Evolutionary conservation across 176 grass and related monocot species (phyloP), one percentile per base, ranked within the genome.

Genomic region (Paspalum vaginatum): DNA sequence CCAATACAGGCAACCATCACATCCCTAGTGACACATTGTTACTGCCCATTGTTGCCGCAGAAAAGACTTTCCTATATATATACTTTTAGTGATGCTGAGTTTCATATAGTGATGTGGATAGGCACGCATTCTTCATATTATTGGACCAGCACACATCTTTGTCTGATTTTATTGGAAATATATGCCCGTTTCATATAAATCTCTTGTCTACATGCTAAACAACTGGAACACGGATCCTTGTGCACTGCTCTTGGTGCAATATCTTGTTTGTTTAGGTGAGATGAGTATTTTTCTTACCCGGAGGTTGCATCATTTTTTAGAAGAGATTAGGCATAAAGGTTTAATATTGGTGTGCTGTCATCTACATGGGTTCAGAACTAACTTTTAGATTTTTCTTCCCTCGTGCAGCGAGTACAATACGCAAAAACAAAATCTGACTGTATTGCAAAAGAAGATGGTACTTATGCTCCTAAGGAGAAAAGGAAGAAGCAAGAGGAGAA

Each of bases 401-500:
- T 26, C 27, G 4, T 74, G 59, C 84, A 99, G 96, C 76, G 80
- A 53, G 88, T 99, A 65, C 96, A 99, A 89, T 99, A 93, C 24
- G 96, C 96, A 16, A 99, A 93, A 85, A 78, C 92, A 79, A 95
- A 86, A 76, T 99, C 96, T 21, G 96, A 99, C 71, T 93, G 91
- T 91, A 75, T 99, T 85, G 84, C 90, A 76, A 95, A 95, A 68
- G 96, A 83, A 43, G 96, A 95, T 79, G 96, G 96, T 55, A 88
- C 96, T 75, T 95, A 76, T 71, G 88, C 88, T 67, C 93, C 90
- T 57, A 86, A 85, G 83, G 96, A 99, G 68, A 99, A 95, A 88
- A 99, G 85, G 76, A 99, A 91, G 86, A 99, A 93, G 68, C 90
- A 95, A 86, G 96, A 99, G 77, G 90, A 99, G 68, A 95, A 99